Evolutionary conservation across 352 stramenopile species (phyloP).

Genomic region (Globisporangium uncinulatum): DNA sequence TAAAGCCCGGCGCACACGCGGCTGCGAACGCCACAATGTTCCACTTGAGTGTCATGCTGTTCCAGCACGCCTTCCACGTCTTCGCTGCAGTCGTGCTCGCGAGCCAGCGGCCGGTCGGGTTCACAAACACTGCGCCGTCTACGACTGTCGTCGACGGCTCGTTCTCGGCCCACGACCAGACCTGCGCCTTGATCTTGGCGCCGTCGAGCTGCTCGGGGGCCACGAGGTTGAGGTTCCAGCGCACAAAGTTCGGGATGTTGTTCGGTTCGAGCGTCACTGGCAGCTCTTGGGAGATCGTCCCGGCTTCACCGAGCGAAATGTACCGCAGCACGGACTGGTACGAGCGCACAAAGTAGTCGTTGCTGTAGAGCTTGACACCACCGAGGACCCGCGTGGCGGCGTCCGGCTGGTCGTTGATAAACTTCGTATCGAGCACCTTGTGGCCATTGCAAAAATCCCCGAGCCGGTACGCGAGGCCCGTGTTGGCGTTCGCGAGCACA

Average conservation of each 20-base stretch:
- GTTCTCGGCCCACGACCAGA: conserved; percentile 59
- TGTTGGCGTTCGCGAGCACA: conserved; percentile 29
- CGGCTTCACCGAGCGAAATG: conserved; percentile 33
- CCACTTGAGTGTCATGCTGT: conserved; percentile 30
- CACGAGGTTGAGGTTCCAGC: conserved; percentile 50
- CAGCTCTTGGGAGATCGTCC: conserved; percentile 14
- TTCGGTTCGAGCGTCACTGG: conserved; percentile 25
- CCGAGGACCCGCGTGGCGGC: conserved; percentile 28
- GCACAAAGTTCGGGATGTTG: conserved; percentile 36
- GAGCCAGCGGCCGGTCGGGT: conserved; percentile 45
- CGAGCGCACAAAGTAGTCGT: conserved; percentile 24
- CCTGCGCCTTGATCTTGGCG: conserved; percentile 33
- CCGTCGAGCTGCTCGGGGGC: conserved; percentile 53
- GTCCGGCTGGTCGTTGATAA: conserved; percentile 31
- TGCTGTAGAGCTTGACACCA: conserved; percentile 18
- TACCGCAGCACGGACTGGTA: conserved; percentile 54
- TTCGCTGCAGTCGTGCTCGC: conserved; percentile 28
- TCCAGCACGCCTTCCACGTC: conserved; percentile 34
- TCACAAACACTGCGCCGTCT: conserved; percentile 33
- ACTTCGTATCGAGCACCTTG: conserved; percentile 30
- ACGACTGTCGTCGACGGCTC: conserved; percentile 31
- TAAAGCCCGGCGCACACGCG: conserved; percentile 31
- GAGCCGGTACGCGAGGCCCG: conserved; percentile 53
- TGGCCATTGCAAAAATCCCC: conserved; percentile 36
- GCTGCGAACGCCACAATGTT: conserved; percentile 35